Base-by-base conservation (phyloP, 257 asterid genomes). In the Jasminum sambac region DNA sequence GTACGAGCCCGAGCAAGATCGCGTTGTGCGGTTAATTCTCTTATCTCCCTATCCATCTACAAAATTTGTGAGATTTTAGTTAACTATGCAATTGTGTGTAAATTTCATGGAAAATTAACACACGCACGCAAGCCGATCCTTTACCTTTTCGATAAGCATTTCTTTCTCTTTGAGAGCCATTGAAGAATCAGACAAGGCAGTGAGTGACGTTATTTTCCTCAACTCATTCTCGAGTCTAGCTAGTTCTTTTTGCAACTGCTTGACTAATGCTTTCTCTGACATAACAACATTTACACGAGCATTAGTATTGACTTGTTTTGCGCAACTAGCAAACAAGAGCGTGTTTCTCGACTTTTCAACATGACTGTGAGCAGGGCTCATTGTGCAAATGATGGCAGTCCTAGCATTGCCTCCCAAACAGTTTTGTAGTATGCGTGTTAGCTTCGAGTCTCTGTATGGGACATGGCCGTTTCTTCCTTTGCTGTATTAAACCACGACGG, bases 281-380 rank as follows among this genome's bases (percentile, higher is more conserved):
- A 92, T 87, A 70, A 92, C 92, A 14, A 88, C 88, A 19, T 95
- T 92, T 40, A 90, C 98, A 14, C 85, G 95, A 14, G 98, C 97
- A 6, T 80, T 95, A 6, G 94, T 89, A 70, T 77, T 76, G 21
- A 95, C 95, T 72, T 88, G 89, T 82, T 95, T 95, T 68, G 99
- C 99, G n/a, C 99, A 95, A 69, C 84, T 95, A 13, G 99, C 98
- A 55, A 95, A 95, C 72, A 88, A 77, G 39, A 95, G 95, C 0
- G 96, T 91, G 85, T 95, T 95, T 78, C 94, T 87, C 13, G 99
- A 89, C 76, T 95, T 98, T 86, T 95, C 99, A 5, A 88, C 89
- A 23, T 91, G 97, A 64, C 83, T 64, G 42, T 79, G 97, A 21
- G 99, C 96, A 3, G 98, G 99, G 89, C 98, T 91, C 92, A 95